Conservation (phyloP, 176 grass and related monocot species). For the Chloris gayana region DNA sequence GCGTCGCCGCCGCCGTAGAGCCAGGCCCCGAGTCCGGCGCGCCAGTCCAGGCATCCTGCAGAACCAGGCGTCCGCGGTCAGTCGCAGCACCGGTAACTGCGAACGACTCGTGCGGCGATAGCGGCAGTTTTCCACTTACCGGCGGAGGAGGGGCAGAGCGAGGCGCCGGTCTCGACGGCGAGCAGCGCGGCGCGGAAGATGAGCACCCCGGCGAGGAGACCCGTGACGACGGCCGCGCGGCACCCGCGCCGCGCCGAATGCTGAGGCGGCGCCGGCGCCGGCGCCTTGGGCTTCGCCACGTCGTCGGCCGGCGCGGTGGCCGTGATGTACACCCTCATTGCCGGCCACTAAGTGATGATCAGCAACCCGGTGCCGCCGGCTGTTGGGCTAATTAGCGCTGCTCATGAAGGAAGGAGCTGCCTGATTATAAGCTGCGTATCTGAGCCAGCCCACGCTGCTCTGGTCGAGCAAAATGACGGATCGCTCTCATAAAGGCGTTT, state of each 20-base stretch:
- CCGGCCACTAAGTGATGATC: background rate
- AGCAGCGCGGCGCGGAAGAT: constrained; percentile 80
- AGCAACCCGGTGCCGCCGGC: background rate
- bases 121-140: background rate
- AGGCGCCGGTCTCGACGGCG: constrained; percentile 72
- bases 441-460: background rate
- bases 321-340: constrained; percentile 69
- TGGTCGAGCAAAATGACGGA: background rate
- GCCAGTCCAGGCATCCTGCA: constrained; percentile 81
- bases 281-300: constrained; percentile 36
- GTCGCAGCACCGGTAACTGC: too few relatives aligned
- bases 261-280: background rate
- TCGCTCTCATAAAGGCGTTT: background rate
- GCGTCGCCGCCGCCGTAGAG: constrained; percentile 61
- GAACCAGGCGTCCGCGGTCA: too few relatives aligned
- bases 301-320: constrained; percentile 15
- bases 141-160: constrained; percentile 64
- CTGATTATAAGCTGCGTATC: background rate
- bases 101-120: too few relatives aligned
- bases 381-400: background rate
- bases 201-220: constrained; percentile 71
- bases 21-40: constrained; percentile 51
- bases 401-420: constrained; percentile 6
- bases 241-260: constrained; percentile 43
- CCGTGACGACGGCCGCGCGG: constrained; percentile 56